Evolutionary conservation across 768 basidiomycete genomes (phyloP).

Genomic region (Punctularia strigosozonata): DNA sequence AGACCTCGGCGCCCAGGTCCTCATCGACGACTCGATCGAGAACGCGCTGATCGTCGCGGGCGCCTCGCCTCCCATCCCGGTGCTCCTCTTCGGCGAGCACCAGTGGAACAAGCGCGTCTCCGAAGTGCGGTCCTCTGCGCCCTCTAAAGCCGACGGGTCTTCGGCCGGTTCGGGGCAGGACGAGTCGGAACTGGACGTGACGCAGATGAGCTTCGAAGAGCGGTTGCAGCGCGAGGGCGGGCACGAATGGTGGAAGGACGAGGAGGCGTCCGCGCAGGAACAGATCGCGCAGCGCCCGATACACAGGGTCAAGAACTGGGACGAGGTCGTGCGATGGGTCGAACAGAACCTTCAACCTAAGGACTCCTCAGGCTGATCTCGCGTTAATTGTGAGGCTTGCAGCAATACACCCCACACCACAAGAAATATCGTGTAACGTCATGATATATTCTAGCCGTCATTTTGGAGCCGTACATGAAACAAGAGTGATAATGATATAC

Average conservation of each 20-base stretch:
- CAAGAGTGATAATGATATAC: too few relatives aligned
- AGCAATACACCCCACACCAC: too few relatives aligned
- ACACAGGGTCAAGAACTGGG: conserved; percentile 52
- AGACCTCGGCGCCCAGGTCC: conserved; percentile 45
- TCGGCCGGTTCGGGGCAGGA: too few relatives aligned
- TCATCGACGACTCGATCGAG: conserved; percentile 77
- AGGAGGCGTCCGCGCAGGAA: conserved; percentile 33
- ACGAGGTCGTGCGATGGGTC: conserved; percentile 40
- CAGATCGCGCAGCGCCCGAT: conserved; percentile 24
- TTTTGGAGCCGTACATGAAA: too few relatives aligned
- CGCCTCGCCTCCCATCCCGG: conserved; percentile 35
- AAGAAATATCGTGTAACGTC: too few relatives aligned
- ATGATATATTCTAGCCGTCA: too few relatives aligned
- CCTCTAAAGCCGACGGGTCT: too few relatives aligned
- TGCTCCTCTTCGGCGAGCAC: conserved; percentile 67
- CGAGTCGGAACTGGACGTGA: conserved; percentile 27
- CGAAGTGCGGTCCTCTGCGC: too few relatives aligned
- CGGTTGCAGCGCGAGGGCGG: conserved; percentile 35
- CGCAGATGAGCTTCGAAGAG: conserved; percentile 44
- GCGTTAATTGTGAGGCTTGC: too few relatives aligned
- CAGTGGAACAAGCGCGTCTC: conserved; percentile 63
- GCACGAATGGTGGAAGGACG: conserved; percentile 46
- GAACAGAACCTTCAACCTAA: too few relatives aligned
- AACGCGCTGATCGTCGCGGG: conserved; percentile 47
- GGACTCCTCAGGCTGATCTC: too few relatives aligned